Conservation (phyloP, 1,139 yeast species). For the Geotrichum aggregatum region DNA sequence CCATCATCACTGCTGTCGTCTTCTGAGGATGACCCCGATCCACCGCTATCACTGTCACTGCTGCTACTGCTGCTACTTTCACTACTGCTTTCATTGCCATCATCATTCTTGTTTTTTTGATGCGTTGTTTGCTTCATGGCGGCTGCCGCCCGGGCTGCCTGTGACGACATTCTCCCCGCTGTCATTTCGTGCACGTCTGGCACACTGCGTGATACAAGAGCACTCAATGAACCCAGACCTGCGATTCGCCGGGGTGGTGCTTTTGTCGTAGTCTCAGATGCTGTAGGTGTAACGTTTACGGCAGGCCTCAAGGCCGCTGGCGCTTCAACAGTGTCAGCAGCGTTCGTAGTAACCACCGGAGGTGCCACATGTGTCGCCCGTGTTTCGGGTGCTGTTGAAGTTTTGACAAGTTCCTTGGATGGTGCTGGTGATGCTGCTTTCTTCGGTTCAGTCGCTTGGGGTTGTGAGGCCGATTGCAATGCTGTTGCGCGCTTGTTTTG, state of each 20-base stretch:
- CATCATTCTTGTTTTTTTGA: neutral
- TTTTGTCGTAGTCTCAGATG: too few relatives aligned
- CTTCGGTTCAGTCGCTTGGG: neutral
- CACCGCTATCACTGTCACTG: slow-evolving; percentile 4
- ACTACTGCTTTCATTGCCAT: slow-evolving; percentile 4
- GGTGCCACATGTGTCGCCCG: neutral
- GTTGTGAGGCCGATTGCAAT: neutral
- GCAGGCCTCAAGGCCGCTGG: neutral
- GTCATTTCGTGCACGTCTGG: slow-evolving; percentile 16
- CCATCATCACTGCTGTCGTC: slow-evolving; percentile 5
- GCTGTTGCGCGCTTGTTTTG: too few relatives aligned
- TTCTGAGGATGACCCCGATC: neutral
- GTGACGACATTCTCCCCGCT: slow-evolving; percentile 3
- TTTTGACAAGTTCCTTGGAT: too few relatives aligned
- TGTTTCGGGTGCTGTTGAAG: too few relatives aligned
- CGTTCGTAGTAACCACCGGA: neutral
- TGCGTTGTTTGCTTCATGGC: neutral
- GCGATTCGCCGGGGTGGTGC: slow-evolving; percentile 11
- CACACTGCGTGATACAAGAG: slow-evolving; percentile 11
- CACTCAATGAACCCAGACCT: slow-evolving; percentile 14
- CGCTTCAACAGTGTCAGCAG: neutral
- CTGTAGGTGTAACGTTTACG: neutral
- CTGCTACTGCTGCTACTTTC: slow-evolving; percentile 2
- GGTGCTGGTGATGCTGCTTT: neutral
- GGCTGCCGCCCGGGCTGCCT: neutral